Conservation (phyloP, 2,329 filamentous ascomycete genomes). For the Nemania sp. region DNA sequence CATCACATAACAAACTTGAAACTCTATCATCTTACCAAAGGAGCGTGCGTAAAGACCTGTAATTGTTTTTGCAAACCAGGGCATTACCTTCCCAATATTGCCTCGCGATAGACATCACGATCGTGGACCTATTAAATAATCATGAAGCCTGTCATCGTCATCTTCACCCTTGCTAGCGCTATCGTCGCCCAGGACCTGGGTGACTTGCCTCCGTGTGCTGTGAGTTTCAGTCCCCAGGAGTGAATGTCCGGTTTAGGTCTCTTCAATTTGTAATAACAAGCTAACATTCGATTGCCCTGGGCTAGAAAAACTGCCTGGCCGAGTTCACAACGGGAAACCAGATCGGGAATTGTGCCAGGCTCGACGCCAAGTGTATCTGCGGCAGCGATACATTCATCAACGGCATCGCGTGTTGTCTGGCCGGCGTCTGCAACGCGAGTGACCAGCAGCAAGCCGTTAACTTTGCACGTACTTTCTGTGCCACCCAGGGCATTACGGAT, state of each 20-base stretch:
- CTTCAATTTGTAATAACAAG: neutral
- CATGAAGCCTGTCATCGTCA: conserved; percentile 55
- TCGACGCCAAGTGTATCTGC: conserved; percentile 56
- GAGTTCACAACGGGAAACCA: conserved; percentile 44
- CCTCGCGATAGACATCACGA: no score
- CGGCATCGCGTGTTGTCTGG: conserved; percentile 54
- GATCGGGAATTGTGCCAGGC: conserved; percentile 42
- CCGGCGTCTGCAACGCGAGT: conserved; percentile 43
- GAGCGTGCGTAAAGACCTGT: no score
- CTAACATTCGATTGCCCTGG: neutral
- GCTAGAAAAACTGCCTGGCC: conserved; percentile 38
- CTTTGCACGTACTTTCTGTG: conserved; percentile 42
- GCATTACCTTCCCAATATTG: no score
- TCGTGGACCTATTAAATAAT: conserved; percentile 27
- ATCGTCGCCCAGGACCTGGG: conserved; percentile 52
- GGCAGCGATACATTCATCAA: conserved; percentile 47
- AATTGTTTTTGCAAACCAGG: no score
- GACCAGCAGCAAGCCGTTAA: conserved; percentile 44
- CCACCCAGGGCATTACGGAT: conserved; percentile 37
- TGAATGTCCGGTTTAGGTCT: neutral
- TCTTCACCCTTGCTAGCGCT: conserved; percentile 57
- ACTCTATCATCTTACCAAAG: neutral
- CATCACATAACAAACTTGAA: neutral
- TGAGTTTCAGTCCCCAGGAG: conserved; percentile 44
- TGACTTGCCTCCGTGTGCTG: conserved; percentile 57